Evolutionary conservation across 179 eudicot genomes (phyloP), one percentile per base, ranked within the genome.

Genomic region (Gypsophila paniculata): DNA sequence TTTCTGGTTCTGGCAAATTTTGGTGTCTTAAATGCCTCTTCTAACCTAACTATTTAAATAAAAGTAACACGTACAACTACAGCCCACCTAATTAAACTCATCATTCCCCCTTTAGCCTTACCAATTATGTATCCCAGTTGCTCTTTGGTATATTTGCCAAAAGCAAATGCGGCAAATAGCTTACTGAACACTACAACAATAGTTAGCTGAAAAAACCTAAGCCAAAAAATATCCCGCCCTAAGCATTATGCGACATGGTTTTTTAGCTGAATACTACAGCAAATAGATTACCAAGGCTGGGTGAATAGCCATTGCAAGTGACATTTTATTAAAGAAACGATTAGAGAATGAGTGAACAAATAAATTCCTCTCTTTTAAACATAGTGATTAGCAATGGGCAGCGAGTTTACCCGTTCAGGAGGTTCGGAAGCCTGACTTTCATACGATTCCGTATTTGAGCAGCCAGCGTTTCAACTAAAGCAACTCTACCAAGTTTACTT

Each of bases 351-450:
- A 22, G 38, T 44, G 34, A 53, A 15, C 26, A 34, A 55, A 36
- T 19, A 23, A 11, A n/a, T 8, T 44, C 60, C 23, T 38, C 62
- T 68, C 39, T 70, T 53, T 29, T 22, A 23, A 8, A 57, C 25
- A 36, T 9, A 48, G 22, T 2, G 15, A 48, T 68, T 36, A 69
- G 72, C 49, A 77, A 69, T 6, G 32, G 65, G 53, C 8, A n/a
- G 60, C 25, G 59, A 34, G 32, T n/a, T 23, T 90, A 93, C 98
- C 98, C 97, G 29, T 98, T 85, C 10, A 96, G 90, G 59, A 96
- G 90, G 78, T 86, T 96, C n/a, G 99, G 99, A 65, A 96, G 89
- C 86, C 96, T 86, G 83, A 96, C 61, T 85, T 84, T 93, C 93
- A 96, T 93, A 34, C 99, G 98, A 70, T 72, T 93, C 61, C 92